Percentiles rank a stretch among this genome's conserved stretches.
phyloP scores from a whole-genome alignment of 306 rosid genomes.

The Rosa persica region DNA sequence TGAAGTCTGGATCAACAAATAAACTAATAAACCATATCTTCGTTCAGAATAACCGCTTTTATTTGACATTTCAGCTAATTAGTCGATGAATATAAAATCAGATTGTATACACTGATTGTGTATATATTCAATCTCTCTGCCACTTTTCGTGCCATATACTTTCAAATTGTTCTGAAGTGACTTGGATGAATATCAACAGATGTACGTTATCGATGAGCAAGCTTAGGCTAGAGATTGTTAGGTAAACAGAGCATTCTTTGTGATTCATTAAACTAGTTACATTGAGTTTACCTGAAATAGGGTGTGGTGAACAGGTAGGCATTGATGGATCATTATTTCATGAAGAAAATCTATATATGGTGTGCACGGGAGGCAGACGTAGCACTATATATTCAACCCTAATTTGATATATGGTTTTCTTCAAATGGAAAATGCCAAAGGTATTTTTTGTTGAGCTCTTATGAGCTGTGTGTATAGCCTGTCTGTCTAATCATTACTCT shows the following conservation, averaged over 20 bases:
- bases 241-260: neutral
- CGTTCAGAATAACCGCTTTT: neutral
- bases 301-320: neutral
- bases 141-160: neutral
- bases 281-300: no score
- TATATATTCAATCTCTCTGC: no score
- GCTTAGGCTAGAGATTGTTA: neutral
- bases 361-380: neutral
- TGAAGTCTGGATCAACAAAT: neutral
- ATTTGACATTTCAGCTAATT: neutral
- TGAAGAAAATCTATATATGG: neutral
- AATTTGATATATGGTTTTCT: neutral
- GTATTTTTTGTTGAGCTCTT: slow-evolving; percentile 18
- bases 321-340: no score
- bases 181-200: neutral
- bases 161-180: neutral
- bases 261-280: neutral
- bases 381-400: neutral
- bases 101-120: no score
- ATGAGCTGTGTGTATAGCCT: slow-evolving; percentile 6
- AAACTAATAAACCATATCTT: neutral
- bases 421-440: slow-evolving; percentile 18
- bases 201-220: no score
- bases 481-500: slow-evolving; percentile 22
- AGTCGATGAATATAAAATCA: neutral